These are phyloP conservation scores for Naganishia sp. DNA, from an alignment of 1,284 basidiomycete genomes.

Conservation along the genomic window DNA sequence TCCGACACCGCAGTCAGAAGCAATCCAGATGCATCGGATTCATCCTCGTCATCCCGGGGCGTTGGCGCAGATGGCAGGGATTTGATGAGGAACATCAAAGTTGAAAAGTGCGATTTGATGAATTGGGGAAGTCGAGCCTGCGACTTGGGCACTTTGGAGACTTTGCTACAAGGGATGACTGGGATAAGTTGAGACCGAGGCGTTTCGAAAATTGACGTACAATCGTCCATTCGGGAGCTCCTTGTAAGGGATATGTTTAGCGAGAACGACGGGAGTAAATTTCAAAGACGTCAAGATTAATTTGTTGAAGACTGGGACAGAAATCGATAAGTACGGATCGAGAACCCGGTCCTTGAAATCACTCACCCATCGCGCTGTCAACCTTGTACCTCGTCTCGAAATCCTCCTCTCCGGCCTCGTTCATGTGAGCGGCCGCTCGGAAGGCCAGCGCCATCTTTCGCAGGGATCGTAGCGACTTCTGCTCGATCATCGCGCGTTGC, in stretches of 20 bases:
- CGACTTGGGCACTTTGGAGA: slow-evolving; percentile 61
- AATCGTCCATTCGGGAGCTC: slow-evolving; percentile 77
- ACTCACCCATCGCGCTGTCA: slow-evolving; percentile 69
- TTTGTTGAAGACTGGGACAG: slow-evolving; percentile 78
- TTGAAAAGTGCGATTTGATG: slow-evolving; percentile 84
- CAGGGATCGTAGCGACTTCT: slow-evolving; percentile 80
- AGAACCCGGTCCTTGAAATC: neutral
- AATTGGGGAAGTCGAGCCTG: slow-evolving; percentile 80
- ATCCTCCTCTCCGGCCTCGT: slow-evolving; percentile 71
- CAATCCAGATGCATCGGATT: slow-evolving; percentile 47
- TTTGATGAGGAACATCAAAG: slow-evolving; percentile 73
- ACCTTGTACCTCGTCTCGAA: slow-evolving; percentile 71
- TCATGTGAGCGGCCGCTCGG: slow-evolving; percentile 82
- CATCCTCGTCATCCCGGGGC: slow-evolving; percentile 44
- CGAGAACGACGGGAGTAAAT: slow-evolving; percentile 87
- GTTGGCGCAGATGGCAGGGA: slow-evolving; percentile 66
- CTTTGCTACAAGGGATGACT: slow-evolving; percentile 38
- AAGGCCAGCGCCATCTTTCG: slow-evolving; percentile 85
- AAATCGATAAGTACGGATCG: neutral
- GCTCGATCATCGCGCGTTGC: slow-evolving; percentile 90
- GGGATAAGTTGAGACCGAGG: neutral
- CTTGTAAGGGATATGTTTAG: slow-evolving; percentile 86
- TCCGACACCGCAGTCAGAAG: slow-evolving; percentile 75
- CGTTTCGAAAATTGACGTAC: slow-evolving; percentile 57
- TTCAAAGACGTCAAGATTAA: slow-evolving; percentile 81